Base-by-base conservation (phyloP, 2,329 filamentous ascomycete species). In the Fusarium robinianum region DNA sequence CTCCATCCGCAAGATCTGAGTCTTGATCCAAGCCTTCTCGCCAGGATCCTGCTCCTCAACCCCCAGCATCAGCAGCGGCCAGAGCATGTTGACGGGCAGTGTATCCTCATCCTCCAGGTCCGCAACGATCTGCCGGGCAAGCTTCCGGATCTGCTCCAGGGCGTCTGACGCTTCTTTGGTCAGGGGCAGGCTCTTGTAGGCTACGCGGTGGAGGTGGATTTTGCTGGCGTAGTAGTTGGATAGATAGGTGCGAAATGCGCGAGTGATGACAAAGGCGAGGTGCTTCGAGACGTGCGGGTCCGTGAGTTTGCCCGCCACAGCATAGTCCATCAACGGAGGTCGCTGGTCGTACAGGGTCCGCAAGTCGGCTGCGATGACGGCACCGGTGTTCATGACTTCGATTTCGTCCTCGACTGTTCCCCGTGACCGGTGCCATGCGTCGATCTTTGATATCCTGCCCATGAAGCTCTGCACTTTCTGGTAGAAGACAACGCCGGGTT, bases 391-490 rank as follows among this genome's bases (percentile, higher is more conserved):
- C 76, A 81, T 80, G 2, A 80, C 77, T 42, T 81, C 77, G 2
- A 74, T 79, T 63, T 81, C 77, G 54, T 81, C 78, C 35, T 79
- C 72, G 8, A 81, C 78, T 0, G 77, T 81, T 5, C 77, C 77
- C 6, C 78, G 71, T 16, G 71, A 72, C 8, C 78, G 72, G 57
- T 81, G 77, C 75, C 76, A 80, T 1, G 72, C 77, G 41, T 80
- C 77, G 39, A 81, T 80, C 41, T 74, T 72, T 6, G 77, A 76
- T 33, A 81, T 79, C 5, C 76, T 70, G 3, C 78, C 78, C 66
- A 79, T 79, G 56, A 80, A 79, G 22, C 73, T 76, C 56, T 79
- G 78, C 0, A 80, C 75, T 47, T 79, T 77, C 41, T 81, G 77
- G 51, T 78, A 81, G 59, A 82, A 81, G 3, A 76, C 65, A 14